phyloP scores from a whole-genome alignment of 495 filamentous ascomycete genomes.

The Trypethelium eluteriae region DNA sequence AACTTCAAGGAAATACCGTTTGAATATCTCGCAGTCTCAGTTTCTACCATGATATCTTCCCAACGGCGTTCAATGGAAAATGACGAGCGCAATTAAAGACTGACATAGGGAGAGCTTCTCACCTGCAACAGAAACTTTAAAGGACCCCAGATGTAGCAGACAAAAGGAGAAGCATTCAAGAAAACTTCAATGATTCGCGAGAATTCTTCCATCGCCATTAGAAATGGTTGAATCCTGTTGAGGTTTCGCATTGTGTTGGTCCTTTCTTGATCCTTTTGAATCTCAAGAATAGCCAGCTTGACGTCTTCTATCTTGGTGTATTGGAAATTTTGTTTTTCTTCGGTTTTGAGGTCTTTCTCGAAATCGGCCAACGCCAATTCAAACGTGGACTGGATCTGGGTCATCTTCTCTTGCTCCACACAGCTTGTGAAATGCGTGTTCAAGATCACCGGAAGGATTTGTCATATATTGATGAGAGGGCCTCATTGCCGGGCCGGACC shows the following conservation, averaged over 20 bases:
- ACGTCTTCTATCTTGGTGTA: constrained; percentile 16
- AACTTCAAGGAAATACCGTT: too few relatives aligned
- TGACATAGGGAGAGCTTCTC: background rate
- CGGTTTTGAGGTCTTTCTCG: constrained; percentile 13
- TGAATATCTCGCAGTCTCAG: too few relatives aligned
- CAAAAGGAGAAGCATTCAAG: constrained; percentile 14
- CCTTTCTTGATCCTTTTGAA: constrained; percentile 20
- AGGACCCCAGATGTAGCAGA: constrained; percentile 25
- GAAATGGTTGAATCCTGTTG: constrained; percentile 11
- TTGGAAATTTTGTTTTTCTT: constrained; percentile 19
- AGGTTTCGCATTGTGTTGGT: constrained; percentile 16
- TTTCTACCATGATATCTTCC: background rate
- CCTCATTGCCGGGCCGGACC: too few relatives aligned
- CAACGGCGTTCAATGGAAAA: background rate
- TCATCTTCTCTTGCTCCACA: background rate
- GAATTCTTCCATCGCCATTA: constrained; percentile 22
- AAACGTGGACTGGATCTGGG: constrained; percentile 2
- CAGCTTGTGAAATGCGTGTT: background rate
- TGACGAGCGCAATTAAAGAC: background rate
- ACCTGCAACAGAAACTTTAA: constrained; percentile 23
- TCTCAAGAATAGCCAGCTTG: constrained; percentile 4
- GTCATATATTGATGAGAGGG: background rate
- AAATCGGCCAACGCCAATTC: constrained; percentile 16
- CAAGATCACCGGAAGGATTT: background rate
- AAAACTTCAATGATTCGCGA: constrained; percentile 19